Evolutionary conservation across 2,329 filamentous ascomycete genomes (phyloP), one percentile per base, ranked within the genome.

Genomic region (Pseudocercospora pini-densiflorae): DNA sequence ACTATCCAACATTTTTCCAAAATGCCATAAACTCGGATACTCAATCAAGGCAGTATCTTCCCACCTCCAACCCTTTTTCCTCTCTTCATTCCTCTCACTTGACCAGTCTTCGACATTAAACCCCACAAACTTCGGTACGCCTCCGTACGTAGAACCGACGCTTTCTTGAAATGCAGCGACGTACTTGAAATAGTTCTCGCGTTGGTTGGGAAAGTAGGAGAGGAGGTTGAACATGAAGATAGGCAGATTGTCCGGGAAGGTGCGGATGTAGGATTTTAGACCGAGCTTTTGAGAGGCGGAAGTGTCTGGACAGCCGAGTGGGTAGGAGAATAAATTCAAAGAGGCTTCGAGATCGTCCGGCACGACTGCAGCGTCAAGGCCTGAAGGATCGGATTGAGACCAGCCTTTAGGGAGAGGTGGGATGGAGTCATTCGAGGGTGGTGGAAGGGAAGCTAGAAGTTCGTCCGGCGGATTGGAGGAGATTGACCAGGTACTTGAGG

Each of bases 1-100:
- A 63, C 70, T 68, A 67, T 71, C 72, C 24, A 72, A 43, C 69
- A 73, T 40, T 58, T 72, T 72, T 2, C 57, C 69, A 49, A 73
- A 73, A 66, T 73, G 71, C 71, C 71, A 71, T 23, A 72, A 60
- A 60, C 64, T 68, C 33, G 70, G 71, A 59, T 73, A 73, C 60
- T 59, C 63, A 40, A 72, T 66, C 59, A 73, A 55, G 1, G 66
- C 68, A 14, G 47, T 33, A 51, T 72, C 69, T 47, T 71, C 67
- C 71, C 71, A 73, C 9, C 53, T 62, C 6, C 61, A 65, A 1
- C 62, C 59, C 45, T 60, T 49, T 1, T 49, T 64, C 6, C 45
- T 59, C 36, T 60, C 54, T 45, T 68, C 54, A 10, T 66, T 63
- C 21, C 57, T 65, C 31, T 68, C 66, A 19, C 51, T 64, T 29